Evolutionary conservation across 2,329 filamentous ascomycete genomes (phyloP).

Genomic region (Seiridium unicorne): DNA sequence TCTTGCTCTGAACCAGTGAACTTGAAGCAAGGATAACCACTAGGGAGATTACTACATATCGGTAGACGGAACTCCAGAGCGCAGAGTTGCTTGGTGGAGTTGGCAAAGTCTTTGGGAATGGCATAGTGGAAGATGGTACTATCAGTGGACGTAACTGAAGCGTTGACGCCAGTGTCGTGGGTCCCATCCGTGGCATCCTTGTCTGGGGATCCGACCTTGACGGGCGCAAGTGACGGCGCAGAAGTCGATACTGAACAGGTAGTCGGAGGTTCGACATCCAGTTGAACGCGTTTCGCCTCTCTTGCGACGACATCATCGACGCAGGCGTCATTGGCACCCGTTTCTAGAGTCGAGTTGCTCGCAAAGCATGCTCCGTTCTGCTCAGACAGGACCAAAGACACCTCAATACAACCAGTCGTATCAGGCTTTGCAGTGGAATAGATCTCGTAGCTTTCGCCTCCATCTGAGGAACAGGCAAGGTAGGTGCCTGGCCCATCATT

Average conservation of each 20-base stretch:
- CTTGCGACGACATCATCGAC: neutral
- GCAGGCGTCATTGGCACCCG: neutral
- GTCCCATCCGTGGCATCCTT: slow-evolving; percentile 12
- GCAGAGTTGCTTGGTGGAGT: slow-evolving; percentile 14
- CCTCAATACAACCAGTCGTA: slow-evolving; percentile 17
- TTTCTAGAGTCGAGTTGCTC: neutral
- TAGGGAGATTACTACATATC: slow-evolving; percentile 23
- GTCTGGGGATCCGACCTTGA: slow-evolving; percentile 16
- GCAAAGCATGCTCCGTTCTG: slow-evolving; percentile 15
- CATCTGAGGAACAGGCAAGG: slow-evolving; percentile 22
- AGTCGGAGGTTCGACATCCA: neutral
- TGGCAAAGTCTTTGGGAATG: slow-evolving; percentile 20
- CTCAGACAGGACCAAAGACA: slow-evolving; percentile 20
- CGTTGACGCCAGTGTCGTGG: slow-evolving; percentile 16
- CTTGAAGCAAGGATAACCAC: slow-evolving; percentile 29
- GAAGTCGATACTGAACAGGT: slow-evolving; percentile 11
- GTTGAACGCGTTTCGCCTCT: neutral
- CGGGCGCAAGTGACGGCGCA: slow-evolving; percentile 25
- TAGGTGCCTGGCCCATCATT: slow-evolving; percentile 19
- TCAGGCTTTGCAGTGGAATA: slow-evolving; percentile 20
- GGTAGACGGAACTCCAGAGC: slow-evolving; percentile 31
- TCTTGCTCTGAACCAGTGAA: slow-evolving; percentile 30
- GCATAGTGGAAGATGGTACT: slow-evolving; percentile 23
- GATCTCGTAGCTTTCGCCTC: slow-evolving; percentile 19
- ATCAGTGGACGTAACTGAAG: slow-evolving; percentile 17